Evolutionary conservation across 352 stramenopile genomes (phyloP), one percentile per base, ranked within the genome.

Genomic region (Thalassiosira sp.): DNA sequence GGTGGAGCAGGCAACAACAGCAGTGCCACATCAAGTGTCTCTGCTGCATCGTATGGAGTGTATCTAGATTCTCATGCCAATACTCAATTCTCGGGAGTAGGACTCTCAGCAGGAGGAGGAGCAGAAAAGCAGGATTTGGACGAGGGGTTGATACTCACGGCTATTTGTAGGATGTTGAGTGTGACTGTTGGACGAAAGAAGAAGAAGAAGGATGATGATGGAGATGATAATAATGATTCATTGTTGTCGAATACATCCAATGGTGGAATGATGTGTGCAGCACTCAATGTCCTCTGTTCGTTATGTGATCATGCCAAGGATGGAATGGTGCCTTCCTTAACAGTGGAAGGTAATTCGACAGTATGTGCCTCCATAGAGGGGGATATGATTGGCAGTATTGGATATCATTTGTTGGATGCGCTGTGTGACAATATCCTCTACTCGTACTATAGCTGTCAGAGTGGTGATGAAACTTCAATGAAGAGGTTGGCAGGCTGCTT

Each of bases 301-400:
- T 16, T 76, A 22, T 77, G 66, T 40, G 37, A 72, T 28, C 66
- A 77, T 40, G 73, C 65, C 61, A 75, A 57, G 27, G 57, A 82
- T 46, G 56, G 71, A 25, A 62, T 52, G 45, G 24, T 49, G 10
- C 10, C 42, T 15, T 40, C 40, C 48, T 24, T 51, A 15, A 27
- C 18, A 2, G 11, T n/a, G 31, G n/a, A 10, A 25, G 42, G 20
- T 3, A 56, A 62, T 68, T 11, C 18, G 22, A 24, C 35, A n/a
- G n/a, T n/a, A 11, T 60, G 42, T 57, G 58, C 62, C 20, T 54
- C 27, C 7, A 37, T 81, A 15, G 72, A 76, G 18, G 42, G 11
- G 46, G 72, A 81, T 45, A 81, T 81, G 72, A 63, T 81, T 18
- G 48, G 63, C 28, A 72, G 56, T 18, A 61, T 81, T 18, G 59